Evolutionary conservation across 208 protist genomes (phyloP), one percentile per base, ranked within the genome.

Genomic region (Phytomonas francai): DNA sequence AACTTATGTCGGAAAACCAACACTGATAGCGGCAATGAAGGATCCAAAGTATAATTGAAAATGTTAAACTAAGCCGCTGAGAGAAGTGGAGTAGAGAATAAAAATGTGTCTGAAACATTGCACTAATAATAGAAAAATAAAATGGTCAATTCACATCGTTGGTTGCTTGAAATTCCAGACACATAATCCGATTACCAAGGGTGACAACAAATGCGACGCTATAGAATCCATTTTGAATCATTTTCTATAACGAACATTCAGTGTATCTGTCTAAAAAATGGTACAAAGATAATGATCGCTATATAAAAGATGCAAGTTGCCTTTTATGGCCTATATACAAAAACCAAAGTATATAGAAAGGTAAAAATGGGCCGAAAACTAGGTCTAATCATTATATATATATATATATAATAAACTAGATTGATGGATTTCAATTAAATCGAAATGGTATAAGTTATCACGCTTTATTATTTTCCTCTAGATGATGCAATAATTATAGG

Each of bases 291-390:
- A 54, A 25, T 32, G 3, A 27, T 57, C 8, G 29, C 22, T 12
- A 63, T 54, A 34, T 31, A 31, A 59, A 30, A 12, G 32, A 70
- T 29, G 25, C 66, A 62, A 22, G 27, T n/a, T n/a, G 2, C 54
- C 32, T 56, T 30, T 34, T 27, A 45, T 42, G 28, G 11, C 56
- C 56, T 29, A 22, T 31, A 14, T 39, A 36, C 34, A 58, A 70
- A 45, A 67, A 34, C 29, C 49, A 67, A 29, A 14, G 51, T 16
- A 58, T 58, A 56, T 54, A 11, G 14, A 58, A 31, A 62, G 19
- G 42, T 29, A 59, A 57, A 39, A 75, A 66, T 59, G 71, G 32
- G 29, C 22, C 57, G 11, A 72, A 57, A 57, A 57, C 4, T 36
- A 9, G 28, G 65, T 6, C 9, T 31, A 74, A 69, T 16, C 28